Percentiles rank a stretch among this genome's conserved stretches.
Evolutionary conservation across 2,329 filamentous ascomycete genomes (phyloP).

Genomic region (Colletotrichum camelliae): DNA sequence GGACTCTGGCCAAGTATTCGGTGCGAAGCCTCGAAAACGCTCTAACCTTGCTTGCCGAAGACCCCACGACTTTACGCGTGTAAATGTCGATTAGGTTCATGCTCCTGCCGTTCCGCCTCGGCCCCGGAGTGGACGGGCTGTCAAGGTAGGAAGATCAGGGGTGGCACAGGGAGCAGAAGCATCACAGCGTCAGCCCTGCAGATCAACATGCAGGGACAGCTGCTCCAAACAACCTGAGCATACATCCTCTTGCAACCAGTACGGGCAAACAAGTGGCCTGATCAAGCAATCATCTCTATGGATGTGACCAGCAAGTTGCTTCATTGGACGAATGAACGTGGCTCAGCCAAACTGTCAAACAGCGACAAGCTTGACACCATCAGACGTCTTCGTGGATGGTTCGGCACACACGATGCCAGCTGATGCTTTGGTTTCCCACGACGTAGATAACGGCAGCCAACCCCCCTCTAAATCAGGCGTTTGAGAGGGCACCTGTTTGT

Average conservation of each 20-base stretch:
- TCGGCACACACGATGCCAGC: neutral
- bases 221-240: neutral
- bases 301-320: neutral
- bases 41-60: neutral
- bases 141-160: neutral
- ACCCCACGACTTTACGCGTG: neutral
- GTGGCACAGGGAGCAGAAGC: neutral
- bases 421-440: neutral
- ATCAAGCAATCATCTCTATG: neutral
- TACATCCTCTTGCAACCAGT: neutral
- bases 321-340: neutral
- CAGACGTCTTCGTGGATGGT: neutral
- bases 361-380: neutral
- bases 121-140: neutral
- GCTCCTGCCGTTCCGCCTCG: neutral
- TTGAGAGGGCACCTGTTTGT: neutral
- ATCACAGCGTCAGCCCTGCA: neutral
- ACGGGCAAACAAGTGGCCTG: neutral
- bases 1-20: neutral
- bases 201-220: neutral
- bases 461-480: neutral
- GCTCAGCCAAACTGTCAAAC: conserved; percentile 3
- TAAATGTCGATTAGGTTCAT: neutral
- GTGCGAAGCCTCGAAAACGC: neutral
- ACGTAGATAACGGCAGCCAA: neutral